phyloP scores from a whole-genome alignment of 1,284 basidiomycete species.

The Trichosporon sp. region DNA sequence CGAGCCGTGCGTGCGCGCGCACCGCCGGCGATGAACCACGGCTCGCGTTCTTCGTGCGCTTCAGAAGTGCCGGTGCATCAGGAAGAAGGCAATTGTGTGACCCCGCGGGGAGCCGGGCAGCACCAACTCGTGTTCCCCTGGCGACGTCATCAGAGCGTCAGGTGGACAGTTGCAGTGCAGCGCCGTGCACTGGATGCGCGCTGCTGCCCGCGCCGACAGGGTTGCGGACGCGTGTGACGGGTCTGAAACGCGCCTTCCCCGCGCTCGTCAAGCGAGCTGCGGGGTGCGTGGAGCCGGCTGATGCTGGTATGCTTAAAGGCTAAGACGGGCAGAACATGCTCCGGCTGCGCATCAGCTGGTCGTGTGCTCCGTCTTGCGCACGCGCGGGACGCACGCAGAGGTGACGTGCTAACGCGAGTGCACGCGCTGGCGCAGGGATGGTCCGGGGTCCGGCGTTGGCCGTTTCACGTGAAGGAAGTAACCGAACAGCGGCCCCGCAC shows the following conservation, averaged over 20 bases:
- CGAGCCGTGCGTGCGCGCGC: too few species aligned
- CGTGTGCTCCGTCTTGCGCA: background rate
- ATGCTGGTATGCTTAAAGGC: background rate
- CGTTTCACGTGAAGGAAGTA: background rate
- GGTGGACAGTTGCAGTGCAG: background rate
- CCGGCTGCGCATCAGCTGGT: background rate
- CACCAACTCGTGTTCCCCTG: background rate
- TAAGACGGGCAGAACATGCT: background rate
- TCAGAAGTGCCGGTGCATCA: background rate
- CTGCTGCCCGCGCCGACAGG: background rate
- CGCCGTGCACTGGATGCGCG: background rate
- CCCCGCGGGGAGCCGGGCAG: background rate
- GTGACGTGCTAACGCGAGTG: too few species aligned
- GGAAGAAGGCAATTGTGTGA: background rate
- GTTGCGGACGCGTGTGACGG: background rate
- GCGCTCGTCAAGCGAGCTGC: too few species aligned
- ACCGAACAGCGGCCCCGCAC: background rate
- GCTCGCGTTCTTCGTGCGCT: background rate
- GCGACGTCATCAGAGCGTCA: background rate
- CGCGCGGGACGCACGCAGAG: background rate
- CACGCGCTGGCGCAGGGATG: background rate
- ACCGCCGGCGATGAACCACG: background rate
- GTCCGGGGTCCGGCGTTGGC: background rate
- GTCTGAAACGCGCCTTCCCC: background rate
- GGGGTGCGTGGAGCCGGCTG: background rate